Evolutionary conservation across 176 grass and related monocot genomes (phyloP), one percentile per base, ranked within the genome.

Genomic region (Phragmites australis): DNA sequence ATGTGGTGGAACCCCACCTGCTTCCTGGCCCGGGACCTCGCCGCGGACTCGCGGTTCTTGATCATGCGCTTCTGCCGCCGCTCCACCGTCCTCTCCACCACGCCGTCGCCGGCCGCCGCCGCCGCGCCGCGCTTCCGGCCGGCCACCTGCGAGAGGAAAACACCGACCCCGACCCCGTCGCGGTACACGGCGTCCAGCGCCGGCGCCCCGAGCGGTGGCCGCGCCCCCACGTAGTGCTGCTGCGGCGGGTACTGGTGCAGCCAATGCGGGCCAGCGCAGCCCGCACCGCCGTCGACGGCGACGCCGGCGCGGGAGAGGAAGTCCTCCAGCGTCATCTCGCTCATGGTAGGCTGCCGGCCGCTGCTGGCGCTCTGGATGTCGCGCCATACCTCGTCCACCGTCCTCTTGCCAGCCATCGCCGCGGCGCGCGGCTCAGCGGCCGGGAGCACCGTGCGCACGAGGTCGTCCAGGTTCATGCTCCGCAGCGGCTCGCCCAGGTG

Each of bases 41-140:
- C 95, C 44, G 95, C 95, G 3, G 95, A 98, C 69, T 98, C 95
- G 70, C 95, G 84, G 42, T 98, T 98, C 82, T 98, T 98, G 76
- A 98, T 98, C 95, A 98, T 98, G 30, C 95, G 88, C 88, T 94
- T 98, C 76, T 94, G 92, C 74, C 90, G 75, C 78, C 95, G 91
- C 88, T 94, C 95, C 51, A 92, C 88, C 25, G 84, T 91, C 78
- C 85, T 91, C 83, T 93, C 92, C 18, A 47, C 80, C 41, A 87
- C 87, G 12, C 72, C 80, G 22, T 75, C 85, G 25, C 42, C 87
- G 0, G 25, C 68, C 26, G 34, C 75, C 51, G 73, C 56, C 47
- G 16, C 48, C 58, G 77, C 65, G 54, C 78, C 83, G 74, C 92
- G 87, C 34, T 94, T 98, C 83, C 90, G 75, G 0, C 85, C 88